These are phyloP conservation scores for Isoetes engelmannii DNA, from an alignment of 83 land plant genomes.

Conservation along the genomic window DNA sequence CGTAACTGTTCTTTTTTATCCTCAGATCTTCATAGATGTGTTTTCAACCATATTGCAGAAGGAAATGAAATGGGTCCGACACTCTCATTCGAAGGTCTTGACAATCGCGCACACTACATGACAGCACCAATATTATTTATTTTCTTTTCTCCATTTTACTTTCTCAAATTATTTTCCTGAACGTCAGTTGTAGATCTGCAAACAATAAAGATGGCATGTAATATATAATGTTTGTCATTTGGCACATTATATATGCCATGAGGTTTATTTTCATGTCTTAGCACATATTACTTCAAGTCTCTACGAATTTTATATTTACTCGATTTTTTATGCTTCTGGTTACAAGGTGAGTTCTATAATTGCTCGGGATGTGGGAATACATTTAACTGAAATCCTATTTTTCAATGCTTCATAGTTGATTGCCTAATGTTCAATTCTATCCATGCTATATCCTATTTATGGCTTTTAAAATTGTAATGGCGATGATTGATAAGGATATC, in stretches of 20 bases:
- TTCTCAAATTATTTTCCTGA: background rate
- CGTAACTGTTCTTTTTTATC: slow-evolving; percentile 1
- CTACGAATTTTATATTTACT: no score
- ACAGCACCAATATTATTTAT: slow-evolving; percentile 72
- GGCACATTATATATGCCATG: no score
- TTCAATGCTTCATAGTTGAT: slow-evolving; percentile 85
- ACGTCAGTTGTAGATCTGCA: no score
- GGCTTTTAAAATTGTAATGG: background rate
- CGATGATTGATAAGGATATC: no score
- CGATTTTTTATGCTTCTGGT: background rate
- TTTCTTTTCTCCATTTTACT: background rate
- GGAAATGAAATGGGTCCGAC: slow-evolving; percentile 96
- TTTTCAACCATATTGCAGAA: slow-evolving; percentile 95
- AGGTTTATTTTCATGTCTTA: no score
- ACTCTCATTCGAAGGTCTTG: slow-evolving; percentile 83
- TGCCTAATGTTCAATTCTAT: slow-evolving; percentile 55
- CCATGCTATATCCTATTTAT: background rate
- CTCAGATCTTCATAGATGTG: slow-evolving; percentile 91
- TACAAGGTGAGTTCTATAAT: slow-evolving; percentile 92
- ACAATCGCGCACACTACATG: slow-evolving; percentile 86
- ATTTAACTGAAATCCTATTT: slow-evolving; percentile 93
- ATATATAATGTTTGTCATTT: no score
- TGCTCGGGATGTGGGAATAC: slow-evolving; percentile 99
- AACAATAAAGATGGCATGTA: no score
- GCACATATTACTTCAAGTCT: no score